A percentile compares a stretch with the other conserved stretches of the same genome.
Conservation (phyloP, 345 rosid genomes). For the Crucihimalaya himalaica region DNA sequence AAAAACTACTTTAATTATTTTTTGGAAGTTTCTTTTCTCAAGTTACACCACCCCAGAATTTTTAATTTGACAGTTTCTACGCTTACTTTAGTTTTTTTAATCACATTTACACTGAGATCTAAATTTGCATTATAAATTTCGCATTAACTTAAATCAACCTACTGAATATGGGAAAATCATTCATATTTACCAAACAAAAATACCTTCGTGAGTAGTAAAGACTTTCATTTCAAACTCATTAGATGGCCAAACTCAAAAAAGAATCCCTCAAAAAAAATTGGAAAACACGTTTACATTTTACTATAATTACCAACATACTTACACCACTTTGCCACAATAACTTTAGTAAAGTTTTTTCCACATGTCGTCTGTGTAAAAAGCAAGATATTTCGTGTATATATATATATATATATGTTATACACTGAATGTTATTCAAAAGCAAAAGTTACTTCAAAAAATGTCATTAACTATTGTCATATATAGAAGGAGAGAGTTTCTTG, state of each 20-base stretch:
- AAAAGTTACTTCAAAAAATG: conserved; percentile 1
- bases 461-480: not conserved
- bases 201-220: too few species aligned
- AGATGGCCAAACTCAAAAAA: too few species aligned
- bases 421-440: not conserved
- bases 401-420: not conserved
- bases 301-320: not conserved
- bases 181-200: too few species aligned
- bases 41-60: not conserved
- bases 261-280: too few species aligned
- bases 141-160: not conserved
- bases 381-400: not conserved
- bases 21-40: not conserved
- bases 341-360: not conserved
- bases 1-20: not conserved
- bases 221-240: too few species aligned
- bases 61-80: not conserved
- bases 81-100: too few species aligned
- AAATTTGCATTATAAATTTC: not conserved
- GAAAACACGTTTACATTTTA: too few species aligned
- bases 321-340: not conserved
- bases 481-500: conserved; percentile 6
- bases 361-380: too few species aligned
- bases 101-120: not conserved
- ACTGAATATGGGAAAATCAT: not conserved